These are phyloP conservation scores for Pleurotus cornucopiae DNA, from an alignment of 768 basidiomycete genomes.

Conservation along the genomic window DNA sequence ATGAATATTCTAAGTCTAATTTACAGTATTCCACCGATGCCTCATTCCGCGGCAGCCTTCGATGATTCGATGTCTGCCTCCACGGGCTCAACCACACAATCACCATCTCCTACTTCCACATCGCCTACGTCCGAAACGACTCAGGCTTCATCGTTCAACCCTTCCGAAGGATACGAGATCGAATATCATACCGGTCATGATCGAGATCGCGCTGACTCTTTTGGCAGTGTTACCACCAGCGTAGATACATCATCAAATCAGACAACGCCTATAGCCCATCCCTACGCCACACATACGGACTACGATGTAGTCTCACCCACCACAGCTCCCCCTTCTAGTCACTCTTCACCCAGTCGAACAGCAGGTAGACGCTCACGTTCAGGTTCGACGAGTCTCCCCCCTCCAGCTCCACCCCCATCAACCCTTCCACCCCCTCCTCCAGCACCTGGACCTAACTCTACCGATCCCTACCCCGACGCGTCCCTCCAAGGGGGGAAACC, in stretches of 20 bases:
- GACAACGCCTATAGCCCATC: conserved; percentile 27
- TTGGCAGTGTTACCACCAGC: conserved; percentile 29
- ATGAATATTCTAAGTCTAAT: conserved; percentile 91
- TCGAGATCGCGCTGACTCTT: conserved; percentile 20
- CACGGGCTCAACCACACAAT: conserved; percentile 46
- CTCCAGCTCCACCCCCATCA: conserved; percentile 61
- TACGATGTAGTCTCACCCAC: conserved; percentile 32
- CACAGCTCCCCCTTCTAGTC: conserved; percentile 12
- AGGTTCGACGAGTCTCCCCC: conserved; percentile 55
- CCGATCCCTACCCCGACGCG: conserved; percentile 25
- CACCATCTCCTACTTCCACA: conserved; percentile 41
- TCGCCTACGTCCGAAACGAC: conserved; percentile 36
- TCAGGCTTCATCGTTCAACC: neutral
- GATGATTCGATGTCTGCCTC: conserved; percentile 33
- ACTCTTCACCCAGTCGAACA: conserved; percentile 22
- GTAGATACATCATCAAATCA: conserved; percentile 20
- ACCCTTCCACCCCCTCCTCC: conserved; percentile 47
- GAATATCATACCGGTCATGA: conserved; percentile 19
- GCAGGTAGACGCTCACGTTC: conserved; percentile 42
- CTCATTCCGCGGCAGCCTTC: conserved; percentile 45
- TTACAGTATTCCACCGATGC: conserved; percentile 78
- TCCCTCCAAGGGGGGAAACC: conserved; percentile 17
- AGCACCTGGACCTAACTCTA: conserved; percentile 35
- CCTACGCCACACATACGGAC: conserved; percentile 43
- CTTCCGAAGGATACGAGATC: conserved; percentile 29